phyloP scores from a whole-genome alignment of 2,329 filamentous ascomycete species.

The Colletotrichum musae region DNA sequence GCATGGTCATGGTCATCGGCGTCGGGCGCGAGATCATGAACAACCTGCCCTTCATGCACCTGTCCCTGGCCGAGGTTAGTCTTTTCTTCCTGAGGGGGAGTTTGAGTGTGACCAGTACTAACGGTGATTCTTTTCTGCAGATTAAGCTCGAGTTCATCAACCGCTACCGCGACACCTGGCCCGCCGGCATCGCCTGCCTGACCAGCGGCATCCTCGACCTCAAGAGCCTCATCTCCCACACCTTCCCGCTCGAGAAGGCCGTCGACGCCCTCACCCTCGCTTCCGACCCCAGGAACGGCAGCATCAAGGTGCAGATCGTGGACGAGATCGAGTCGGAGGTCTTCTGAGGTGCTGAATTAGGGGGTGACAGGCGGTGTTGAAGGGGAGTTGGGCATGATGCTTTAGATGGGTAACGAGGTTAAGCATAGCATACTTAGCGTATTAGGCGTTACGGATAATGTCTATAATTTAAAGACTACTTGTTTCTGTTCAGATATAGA shows the following conservation, averaged over 20 bases:
- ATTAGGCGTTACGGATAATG: conserved; percentile 20
- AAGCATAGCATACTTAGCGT: conserved; percentile 17
- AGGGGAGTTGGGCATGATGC: neutral
- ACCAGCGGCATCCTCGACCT: conserved; percentile 72
- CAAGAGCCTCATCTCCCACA: conserved; percentile 74
- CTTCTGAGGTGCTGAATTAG: conserved; percentile 9
- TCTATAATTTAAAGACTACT: neutral
- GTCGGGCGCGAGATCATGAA: conserved; percentile 75
- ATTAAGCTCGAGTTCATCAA: conserved; percentile 81
- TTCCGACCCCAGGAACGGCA: conserved; percentile 51
- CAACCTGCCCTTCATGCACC: conserved; percentile 77
- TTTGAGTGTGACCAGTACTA: neutral
- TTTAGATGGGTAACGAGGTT: conserved; percentile 5
- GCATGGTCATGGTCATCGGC: conserved; percentile 74
- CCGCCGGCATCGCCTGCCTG: conserved; percentile 73
- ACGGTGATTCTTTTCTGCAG: conserved; percentile 48
- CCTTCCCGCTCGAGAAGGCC: conserved; percentile 73
- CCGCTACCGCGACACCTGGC: conserved; percentile 79
- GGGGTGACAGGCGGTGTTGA: neutral
- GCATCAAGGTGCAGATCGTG: conserved; percentile 55
- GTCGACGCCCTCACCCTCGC: conserved; percentile 63
- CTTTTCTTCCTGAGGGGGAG: fast-evolving
- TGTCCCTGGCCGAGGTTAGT: conserved; percentile 71
- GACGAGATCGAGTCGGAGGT: conserved; percentile 42
- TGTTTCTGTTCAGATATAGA: neutral